These are phyloP conservation scores for Balansia obtecta DNA, from an alignment of 2,329 filamentous ascomycete species.

Conservation along the genomic window DNA sequence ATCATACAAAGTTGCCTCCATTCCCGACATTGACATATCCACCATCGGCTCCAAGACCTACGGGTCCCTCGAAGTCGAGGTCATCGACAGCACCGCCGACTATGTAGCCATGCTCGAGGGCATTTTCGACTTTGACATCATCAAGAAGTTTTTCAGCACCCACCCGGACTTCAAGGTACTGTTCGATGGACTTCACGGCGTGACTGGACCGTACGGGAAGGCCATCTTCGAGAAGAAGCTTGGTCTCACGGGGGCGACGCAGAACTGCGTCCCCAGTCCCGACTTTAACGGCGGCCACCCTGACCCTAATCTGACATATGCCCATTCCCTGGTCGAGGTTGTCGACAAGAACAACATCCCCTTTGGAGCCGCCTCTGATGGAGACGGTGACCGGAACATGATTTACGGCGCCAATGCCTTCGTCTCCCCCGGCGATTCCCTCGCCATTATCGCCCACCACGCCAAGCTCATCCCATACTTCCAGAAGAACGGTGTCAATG, in stretches of 20 bases:
- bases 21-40: constrained; percentile 74
- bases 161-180: constrained; percentile 93
- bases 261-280: constrained; percentile 84
- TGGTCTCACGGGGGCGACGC: constrained; percentile 62
- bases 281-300: constrained; percentile 97
- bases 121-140: constrained; percentile 95
- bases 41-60: constrained; percentile 76
- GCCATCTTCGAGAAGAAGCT: constrained; percentile 94
- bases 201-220: constrained; percentile 88
- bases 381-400: constrained; percentile 99
- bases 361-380: constrained; percentile 92
- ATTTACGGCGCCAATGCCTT: constrained; percentile 96
- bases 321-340: constrained; percentile 83
- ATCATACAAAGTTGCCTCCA: constrained; percentile 83
- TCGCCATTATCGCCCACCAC: constrained; percentile 97
- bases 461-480: constrained; percentile 96
- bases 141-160: constrained; percentile 80
- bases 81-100: constrained; percentile 85
- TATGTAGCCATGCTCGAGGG: constrained; percentile 94
- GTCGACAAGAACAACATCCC: constrained; percentile 87
- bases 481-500: constrained; percentile 91
- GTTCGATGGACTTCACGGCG: constrained; percentile 88
- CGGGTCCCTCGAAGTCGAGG: constrained; percentile 80
- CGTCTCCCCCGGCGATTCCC: constrained; percentile 90
- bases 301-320: constrained; percentile 95